Percentiles rank a stretch among this genome's conserved stretches.
phyloP scores from a whole-genome alignment of 495 filamentous ascomycete species.

The Penicillium malachiteum region DNA sequence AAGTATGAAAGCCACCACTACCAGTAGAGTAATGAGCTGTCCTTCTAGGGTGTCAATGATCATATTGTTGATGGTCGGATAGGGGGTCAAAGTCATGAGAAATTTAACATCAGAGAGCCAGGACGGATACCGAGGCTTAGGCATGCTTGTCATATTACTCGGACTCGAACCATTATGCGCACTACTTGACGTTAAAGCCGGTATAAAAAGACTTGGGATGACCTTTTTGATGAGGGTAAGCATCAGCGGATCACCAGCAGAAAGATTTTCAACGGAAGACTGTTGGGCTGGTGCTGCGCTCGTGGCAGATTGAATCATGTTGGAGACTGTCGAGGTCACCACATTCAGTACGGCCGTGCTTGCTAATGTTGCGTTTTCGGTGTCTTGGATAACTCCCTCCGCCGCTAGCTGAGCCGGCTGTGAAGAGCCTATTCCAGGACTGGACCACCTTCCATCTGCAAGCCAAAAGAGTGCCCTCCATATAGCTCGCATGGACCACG shows the following conservation, averaged over 20 bases:
- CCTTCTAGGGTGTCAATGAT: conserved; percentile 87
- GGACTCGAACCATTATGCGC: conserved; percentile 14
- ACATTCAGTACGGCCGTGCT: conserved; percentile 21
- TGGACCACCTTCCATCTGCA: conserved; percentile 82
- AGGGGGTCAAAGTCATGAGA: conserved; percentile 70
- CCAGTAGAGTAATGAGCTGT: conserved; percentile 84
- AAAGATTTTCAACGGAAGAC: conserved; percentile 44
- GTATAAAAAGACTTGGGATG: conserved; percentile 39
- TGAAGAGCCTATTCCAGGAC: neutral
- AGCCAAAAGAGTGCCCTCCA: conserved; percentile 96
- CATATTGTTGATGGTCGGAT: conserved; percentile 70
- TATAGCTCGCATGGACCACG: conserved; percentile 85
- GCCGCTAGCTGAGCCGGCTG: conserved; percentile 25
- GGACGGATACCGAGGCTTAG: conserved; percentile 39
- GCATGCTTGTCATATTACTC: conserved; percentile 23
- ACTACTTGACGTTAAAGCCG: conserved; percentile 33
- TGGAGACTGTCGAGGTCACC: conserved; percentile 26
- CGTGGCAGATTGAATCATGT: conserved; percentile 24
- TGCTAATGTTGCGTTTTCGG: conserved; percentile 40
- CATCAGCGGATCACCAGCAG: conserved; percentile 48
- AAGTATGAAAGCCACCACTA: conserved; percentile 89
- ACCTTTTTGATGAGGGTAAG: conserved; percentile 47
- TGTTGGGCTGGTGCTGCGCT: conserved; percentile 27
- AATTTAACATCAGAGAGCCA: conserved; percentile 71
- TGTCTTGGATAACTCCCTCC: conserved; percentile 18